Evolutionary conservation across 148 eudicot species (phyloP), one percentile per base, ranked within the genome.

Genomic region (Cornus suecica): DNA sequence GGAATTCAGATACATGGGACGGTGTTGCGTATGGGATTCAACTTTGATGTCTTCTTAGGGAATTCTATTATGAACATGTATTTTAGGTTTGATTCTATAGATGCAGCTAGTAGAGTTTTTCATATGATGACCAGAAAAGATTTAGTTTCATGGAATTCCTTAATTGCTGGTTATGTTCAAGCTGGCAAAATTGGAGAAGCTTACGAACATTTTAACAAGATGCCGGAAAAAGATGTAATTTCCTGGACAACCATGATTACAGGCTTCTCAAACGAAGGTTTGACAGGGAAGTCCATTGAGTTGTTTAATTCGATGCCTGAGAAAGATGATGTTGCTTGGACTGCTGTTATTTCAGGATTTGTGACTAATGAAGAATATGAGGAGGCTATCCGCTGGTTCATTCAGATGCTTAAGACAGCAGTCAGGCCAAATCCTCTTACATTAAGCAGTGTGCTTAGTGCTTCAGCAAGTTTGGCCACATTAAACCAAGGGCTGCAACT

Each of bases 241-340:
- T 80, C 94, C 28, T 87, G 89, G 90, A 88, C 92, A 0, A 87
- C 89, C n/a, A 79, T 90, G 81, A 87, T 90, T 41, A 82, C 83
- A 23, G 92, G 90, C 31, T 86, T 77, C 81, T 84, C 82, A 65
- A 83, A 65, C 77, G 78, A 52, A 72, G 90, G 89, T 22, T 72
- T 76, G 69, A 78, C 82, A 18, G 82, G 34, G 51, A 85, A 87
- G 63, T 79, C 82, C 54, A 31, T 84, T 23, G 76, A 80, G 58
- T 76, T 85, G 79, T 90, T 90, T 60, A 76, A 78, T 10, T 27
- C 67, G 61, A 90, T 87, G 89, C 87, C 89, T 0, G 74, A 68
- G 65, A 83, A 82, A 51, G 93, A 90, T 80, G 93, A 79, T 73
- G 63, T 86, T 75, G 83, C 88, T 72, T 90, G 91, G 90, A 90